Conservation (phyloP, 78 protist species). For the Dictyostelium firmibasis region DNA sequence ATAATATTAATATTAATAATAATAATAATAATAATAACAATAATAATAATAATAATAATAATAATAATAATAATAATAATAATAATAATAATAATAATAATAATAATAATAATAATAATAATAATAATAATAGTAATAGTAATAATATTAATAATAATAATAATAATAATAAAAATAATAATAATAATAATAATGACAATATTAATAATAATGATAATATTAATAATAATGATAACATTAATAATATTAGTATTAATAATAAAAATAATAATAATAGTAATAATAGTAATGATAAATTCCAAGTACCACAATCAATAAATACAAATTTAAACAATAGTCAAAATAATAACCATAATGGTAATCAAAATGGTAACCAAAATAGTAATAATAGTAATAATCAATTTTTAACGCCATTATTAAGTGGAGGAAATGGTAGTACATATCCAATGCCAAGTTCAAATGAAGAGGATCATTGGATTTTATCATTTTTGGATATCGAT, state of each 20-base stretch:
- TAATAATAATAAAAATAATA: not conserved
- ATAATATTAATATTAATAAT: not conserved
- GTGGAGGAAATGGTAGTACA: not conserved
- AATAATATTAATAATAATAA: too few species aligned
- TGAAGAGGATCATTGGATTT: conserved; percentile 68
- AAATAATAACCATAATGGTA: too few species aligned
- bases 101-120: not conserved
- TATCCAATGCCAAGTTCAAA: not conserved
- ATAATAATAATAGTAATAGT: not conserved
- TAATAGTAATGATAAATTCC: too few species aligned
- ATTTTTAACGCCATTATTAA: conserved; percentile 1
- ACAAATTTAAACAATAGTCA: too few species aligned
- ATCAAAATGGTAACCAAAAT: too few species aligned
- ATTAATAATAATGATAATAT: too few species aligned
- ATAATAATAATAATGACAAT: too few species aligned
- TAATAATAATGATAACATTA: too few species aligned
- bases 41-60: not conserved
- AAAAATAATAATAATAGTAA: not conserved
- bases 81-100: not conserved
- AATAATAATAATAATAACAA: not conserved
- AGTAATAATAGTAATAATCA: not conserved
- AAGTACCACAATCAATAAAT: too few species aligned
- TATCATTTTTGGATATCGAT: conserved; percentile 60
- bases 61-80: not conserved
- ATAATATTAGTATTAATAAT: too few species aligned